These are phyloP conservation scores for Stagonosporopsis chrysanthemi DNA, from an alignment of 2,329 filamentous ascomycete genomes.

Conservation along the genomic window DNA sequence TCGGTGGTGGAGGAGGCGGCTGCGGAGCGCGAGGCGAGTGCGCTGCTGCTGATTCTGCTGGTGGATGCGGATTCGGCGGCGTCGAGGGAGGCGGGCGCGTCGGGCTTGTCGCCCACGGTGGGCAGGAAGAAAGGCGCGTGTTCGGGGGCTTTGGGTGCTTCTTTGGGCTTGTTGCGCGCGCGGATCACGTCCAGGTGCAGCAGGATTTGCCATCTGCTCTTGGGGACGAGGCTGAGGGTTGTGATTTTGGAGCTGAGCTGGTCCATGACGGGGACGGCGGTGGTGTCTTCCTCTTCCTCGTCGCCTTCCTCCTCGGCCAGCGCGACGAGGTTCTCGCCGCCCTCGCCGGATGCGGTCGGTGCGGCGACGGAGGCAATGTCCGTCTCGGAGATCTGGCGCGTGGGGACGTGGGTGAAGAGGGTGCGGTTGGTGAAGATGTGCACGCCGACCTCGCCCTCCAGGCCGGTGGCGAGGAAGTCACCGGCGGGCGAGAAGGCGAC, in stretches of 20 bases:
- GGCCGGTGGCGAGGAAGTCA: conserved; percentile 91
- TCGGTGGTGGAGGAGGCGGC: conserved; percentile 42
- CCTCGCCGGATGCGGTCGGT: conserved; percentile 84
- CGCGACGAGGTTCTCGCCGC: conserved; percentile 75
- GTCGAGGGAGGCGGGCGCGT: conserved; percentile 25
- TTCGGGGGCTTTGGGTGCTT: conserved; percentile 88
- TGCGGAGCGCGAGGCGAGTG: conserved; percentile 40
- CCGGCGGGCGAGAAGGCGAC: conserved; percentile 88
- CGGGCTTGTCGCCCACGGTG: conserved; percentile 58
- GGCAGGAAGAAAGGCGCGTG: conserved; percentile 97
- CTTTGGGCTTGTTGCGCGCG: conserved; percentile 91
- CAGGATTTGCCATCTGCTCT: conserved; percentile 91
- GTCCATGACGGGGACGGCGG: conserved; percentile 64
- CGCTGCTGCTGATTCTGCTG: conserved; percentile 46
- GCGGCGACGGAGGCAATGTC: conserved; percentile 71
- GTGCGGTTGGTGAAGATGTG: conserved; percentile 95
- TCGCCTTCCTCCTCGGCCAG: conserved; percentile 69
- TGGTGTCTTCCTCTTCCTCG: conserved; percentile 54
- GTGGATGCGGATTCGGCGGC: conserved; percentile 22
- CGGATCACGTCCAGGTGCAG: conserved; percentile 90
- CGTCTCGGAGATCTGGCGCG: conserved; percentile 80
- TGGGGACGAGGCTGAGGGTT: conserved; percentile 88
- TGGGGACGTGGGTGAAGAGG: conserved; percentile 87
- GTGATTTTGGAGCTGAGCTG: conserved; percentile 84
- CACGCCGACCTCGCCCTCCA: conserved; percentile 84